Conservation (phyloP, 768 basidiomycete species). For the Hortiboletus flavorubellus region DNA sequence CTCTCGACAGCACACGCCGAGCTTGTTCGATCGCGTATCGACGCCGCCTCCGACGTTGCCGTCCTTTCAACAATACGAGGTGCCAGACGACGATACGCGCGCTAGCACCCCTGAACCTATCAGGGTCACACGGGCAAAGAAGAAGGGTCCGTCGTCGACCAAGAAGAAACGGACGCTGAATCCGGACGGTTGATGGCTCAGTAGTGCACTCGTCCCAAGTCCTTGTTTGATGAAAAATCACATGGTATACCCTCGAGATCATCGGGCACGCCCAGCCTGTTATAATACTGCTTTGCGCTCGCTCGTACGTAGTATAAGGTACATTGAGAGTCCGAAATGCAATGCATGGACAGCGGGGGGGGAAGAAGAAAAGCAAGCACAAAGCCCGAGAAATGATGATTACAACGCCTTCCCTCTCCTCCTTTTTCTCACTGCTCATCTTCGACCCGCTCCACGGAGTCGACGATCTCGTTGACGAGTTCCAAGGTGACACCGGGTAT, state of each 20-base stretch:
- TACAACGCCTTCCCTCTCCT: neutral
- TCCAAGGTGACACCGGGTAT: slow-evolving; percentile 95
- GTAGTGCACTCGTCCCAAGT: neutral
- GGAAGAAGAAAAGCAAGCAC: slow-evolving; percentile 6
- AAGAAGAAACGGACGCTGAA: slow-evolving; percentile 66
- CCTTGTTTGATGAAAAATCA: slow-evolving; percentile 16
- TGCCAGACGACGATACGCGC: slow-evolving; percentile 41
- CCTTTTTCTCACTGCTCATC: slow-evolving; percentile 45
- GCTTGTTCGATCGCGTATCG: slow-evolving; percentile 30
- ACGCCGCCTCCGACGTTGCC: slow-evolving; percentile 35
- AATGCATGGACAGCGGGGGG: slow-evolving; percentile 10
- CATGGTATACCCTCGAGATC: slow-evolving; percentile 23
- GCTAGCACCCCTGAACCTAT: slow-evolving; percentile 67
- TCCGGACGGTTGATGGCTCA: slow-evolving; percentile 13
- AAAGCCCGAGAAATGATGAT: slow-evolving; percentile 17
- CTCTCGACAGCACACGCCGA: slow-evolving; percentile 23
- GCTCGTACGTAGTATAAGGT: slow-evolving; percentile 15
- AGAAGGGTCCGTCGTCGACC: slow-evolving; percentile 44
- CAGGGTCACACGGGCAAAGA: slow-evolving; percentile 72
- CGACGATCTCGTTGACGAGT: slow-evolving; percentile 90
- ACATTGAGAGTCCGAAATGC: slow-evolving; percentile 16
- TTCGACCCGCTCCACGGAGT: slow-evolving; percentile 88
- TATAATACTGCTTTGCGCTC: slow-evolving; percentile 18
- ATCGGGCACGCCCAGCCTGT: slow-evolving; percentile 11
- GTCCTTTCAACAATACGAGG: slow-evolving; percentile 55